Evolutionary conservation across 202 grass and related monocot genomes (phyloP).

Genomic region (Sporobolus alterniflorus): DNA sequence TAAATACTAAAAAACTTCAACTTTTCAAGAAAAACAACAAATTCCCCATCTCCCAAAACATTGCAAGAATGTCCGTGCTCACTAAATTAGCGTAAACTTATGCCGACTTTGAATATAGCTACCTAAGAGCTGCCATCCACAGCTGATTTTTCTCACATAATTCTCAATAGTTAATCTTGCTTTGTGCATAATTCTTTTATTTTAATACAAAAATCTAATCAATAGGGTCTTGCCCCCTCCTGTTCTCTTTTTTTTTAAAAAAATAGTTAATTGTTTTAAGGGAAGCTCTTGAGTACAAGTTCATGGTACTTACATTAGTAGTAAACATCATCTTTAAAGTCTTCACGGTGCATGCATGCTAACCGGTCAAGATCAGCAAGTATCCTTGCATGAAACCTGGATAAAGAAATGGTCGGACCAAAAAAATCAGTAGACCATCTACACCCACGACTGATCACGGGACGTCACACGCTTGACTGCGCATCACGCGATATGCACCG

Average conservation of each 20-base stretch:
- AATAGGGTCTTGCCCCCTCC: too few species aligned
- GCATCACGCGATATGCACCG: neutral
- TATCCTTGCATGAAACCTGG: constrained; percentile 16
- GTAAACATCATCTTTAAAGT: neutral
- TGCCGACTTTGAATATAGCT: neutral
- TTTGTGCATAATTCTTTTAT: too few species aligned
- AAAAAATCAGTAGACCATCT: neutral
- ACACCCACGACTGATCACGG: neutral
- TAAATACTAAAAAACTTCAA: neutral
- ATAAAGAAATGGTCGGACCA: constrained; percentile 34
- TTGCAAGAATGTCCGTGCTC: neutral
- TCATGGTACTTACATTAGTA: neutral
- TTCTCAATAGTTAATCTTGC: neutral
- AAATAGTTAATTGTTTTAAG: too few species aligned
- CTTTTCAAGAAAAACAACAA: neutral
- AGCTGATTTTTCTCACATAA: neutral
- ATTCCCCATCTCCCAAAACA: neutral
- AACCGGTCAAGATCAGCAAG: constrained; percentile 4
- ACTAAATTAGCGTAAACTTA: neutral
- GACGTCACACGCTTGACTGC: neutral
- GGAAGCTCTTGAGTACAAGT: neutral
- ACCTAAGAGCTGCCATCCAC: neutral
- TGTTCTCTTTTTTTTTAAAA: too few species aligned
- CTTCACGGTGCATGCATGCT: neutral
- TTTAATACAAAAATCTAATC: too few species aligned